These are phyloP conservation scores for Castanea crenata DNA, from an alignment of 306 rosid genomes.

Conservation along the genomic window DNA sequence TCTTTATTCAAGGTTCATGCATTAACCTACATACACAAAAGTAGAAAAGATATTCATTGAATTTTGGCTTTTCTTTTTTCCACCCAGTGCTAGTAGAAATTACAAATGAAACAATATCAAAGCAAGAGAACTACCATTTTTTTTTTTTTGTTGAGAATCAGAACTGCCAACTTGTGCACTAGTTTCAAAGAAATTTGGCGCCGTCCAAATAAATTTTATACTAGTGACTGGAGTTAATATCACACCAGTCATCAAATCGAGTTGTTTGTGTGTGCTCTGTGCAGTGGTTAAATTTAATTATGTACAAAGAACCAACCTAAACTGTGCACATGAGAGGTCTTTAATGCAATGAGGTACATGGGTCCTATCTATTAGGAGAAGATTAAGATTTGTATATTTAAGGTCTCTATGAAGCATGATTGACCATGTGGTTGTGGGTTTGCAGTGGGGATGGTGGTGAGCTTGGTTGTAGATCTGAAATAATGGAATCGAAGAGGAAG, in stretches of 20 bases:
- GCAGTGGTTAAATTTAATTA: not conserved
- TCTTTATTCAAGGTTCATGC: not conserved
- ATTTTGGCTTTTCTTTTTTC: not conserved
- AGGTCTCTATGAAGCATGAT: no score
- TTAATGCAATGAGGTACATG: not conserved
- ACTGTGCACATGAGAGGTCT: no score
- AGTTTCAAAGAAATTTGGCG: not conserved
- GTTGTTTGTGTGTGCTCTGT: not conserved
- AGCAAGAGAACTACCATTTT: not conserved
- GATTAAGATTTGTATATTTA: not conserved
- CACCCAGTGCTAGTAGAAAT: not conserved
- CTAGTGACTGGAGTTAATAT: not conserved
- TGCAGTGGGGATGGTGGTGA: no score
- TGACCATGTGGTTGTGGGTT: no score
- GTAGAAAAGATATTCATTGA: not conserved
- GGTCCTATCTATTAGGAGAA: not conserved
- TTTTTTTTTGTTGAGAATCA: not conserved
- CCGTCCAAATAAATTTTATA: not conserved
- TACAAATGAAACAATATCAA: not conserved
- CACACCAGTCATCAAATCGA: not conserved
- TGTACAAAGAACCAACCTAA: not conserved
- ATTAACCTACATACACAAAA: slow-evolving; percentile 21
- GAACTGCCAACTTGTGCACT: not conserved
- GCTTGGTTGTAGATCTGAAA: no score
- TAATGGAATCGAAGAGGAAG: no score